Base-by-base conservation (phyloP, 2,329 filamentous ascomycete genomes). In the Hypoxylon sp. region DNA sequence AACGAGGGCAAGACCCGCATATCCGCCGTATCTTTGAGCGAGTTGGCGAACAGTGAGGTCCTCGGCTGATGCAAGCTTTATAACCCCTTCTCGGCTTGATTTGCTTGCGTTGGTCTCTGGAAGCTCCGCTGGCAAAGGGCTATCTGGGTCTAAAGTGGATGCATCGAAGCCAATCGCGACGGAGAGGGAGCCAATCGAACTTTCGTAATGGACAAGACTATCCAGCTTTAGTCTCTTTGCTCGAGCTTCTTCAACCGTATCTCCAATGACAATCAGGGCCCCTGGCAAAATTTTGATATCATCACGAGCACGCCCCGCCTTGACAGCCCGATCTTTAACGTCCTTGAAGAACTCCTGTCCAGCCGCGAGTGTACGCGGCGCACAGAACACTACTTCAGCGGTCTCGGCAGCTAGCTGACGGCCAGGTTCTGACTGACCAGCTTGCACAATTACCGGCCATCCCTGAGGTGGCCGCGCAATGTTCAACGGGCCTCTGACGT, bases 61-160 rank as follows among this genome's bases (percentile, higher is more conserved):
- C 48, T 81, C 77, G 1, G 71, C 61, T 34, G 66, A 59, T 0
- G 76, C 78, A 2, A 82, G 64, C 50, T 70, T 74, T 2, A 79
- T n/a, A 6, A 76, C 74, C 0, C 68, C 62, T 5, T 70, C 77
- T 1, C 77, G 73, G 7, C 69, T 61, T 0, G 77, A 78, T 62
- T 81, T 79, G 69, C 78, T 81, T 1, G 75, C 78, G 52, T 81
- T 81, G 0, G 78, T 81, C 36, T 80, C 77, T 0, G 79, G 78
- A 2, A 82, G 60, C 4, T 80, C 72, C 0, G 63, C 61, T 1
- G 79, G 79, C 4, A 83, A 64, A 1, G 74, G 75, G 0, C 64
- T 71, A 55, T 82, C 78, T 0, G 77, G 78, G 37, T 81, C 77
- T 20, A 78, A 75, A 0, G 52, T 66, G 2, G 76, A 75, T 1